A percentile compares a stretch with the other conserved stretches of the same genome.
These are phyloP conservation scores for Rhizopogon vesiculosus DNA, from an alignment of 768 basidiomycete species.

Conservation along the genomic window DNA sequence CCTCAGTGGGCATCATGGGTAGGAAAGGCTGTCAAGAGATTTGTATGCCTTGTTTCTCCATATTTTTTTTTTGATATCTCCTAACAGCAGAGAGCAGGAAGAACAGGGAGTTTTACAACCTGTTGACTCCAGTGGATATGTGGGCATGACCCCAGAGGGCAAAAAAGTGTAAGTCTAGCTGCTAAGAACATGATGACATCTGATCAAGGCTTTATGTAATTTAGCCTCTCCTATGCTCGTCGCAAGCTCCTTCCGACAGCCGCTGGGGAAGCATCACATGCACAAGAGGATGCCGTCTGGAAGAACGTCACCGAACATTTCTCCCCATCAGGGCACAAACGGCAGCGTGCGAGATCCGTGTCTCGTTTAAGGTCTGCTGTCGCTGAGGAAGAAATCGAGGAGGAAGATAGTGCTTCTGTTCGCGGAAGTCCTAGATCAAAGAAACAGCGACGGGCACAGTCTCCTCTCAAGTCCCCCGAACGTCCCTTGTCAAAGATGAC, in stretches of 20 bases:
- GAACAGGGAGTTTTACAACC: conserved; percentile 38
- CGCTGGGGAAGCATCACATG: conserved; percentile 17
- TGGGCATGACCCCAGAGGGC: conserved; percentile 38
- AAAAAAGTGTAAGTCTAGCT: conserved; percentile 39
- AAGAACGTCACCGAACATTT: conserved; percentile 30
- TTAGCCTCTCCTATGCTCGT: conserved; percentile 30
- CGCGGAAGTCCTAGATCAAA: conserved; percentile 6
- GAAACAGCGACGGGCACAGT: conserved; percentile 5
- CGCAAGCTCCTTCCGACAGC: conserved; percentile 25
- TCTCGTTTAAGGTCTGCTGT: conserved; percentile 3
- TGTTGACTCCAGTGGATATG: conserved; percentile 28
- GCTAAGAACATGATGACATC: not conserved
- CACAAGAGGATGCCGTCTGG: conserved; percentile 34
- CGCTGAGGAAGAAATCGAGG: conserved; percentile 2
- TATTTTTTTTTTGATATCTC: not conserved
- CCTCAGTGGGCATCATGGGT: conserved; percentile 48
- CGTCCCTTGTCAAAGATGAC: conserved; percentile 31
- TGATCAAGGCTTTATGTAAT: not conserved
- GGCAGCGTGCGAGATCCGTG: not conserved
- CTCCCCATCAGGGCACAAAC: conserved; percentile 14
- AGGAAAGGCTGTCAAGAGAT: conserved; percentile 36
- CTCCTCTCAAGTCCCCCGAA: conserved; percentile 8
- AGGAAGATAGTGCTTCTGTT: conserved; percentile 6
- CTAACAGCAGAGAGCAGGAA: conserved; percentile 25
- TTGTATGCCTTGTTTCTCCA: conserved; percentile 25